Percentiles rank a stretch among this genome's conserved stretches.
Conservation (phyloP, 1,284 basidiomycete species). For the Ganoderma sinense region DNA sequence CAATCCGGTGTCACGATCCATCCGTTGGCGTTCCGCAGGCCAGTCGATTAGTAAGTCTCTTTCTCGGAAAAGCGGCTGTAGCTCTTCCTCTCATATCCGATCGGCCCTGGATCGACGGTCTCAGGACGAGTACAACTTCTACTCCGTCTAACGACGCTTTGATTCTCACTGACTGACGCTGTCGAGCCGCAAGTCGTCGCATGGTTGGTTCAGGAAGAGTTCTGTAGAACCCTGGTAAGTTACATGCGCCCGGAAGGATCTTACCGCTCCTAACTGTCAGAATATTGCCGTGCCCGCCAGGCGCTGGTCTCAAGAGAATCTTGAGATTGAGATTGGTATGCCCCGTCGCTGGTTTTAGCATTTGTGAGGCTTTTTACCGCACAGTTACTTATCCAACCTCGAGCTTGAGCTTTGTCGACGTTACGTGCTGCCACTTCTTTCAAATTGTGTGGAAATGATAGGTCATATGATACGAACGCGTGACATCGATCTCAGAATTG, state of each 20-base stretch:
- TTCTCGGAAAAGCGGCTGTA: background rate
- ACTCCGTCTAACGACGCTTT: background rate
- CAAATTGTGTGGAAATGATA: background rate
- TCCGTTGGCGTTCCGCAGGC: background rate
- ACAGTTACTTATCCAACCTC: background rate
- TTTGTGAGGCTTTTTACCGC: background rate
- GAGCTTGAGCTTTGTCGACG: slow-evolving; percentile 2
- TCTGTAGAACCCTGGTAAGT: no score
- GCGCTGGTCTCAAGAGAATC: background rate
- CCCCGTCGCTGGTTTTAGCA: background rate
- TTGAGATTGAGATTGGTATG: background rate
- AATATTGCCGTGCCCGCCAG: background rate
- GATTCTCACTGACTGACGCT: background rate
- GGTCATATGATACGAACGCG: background rate
- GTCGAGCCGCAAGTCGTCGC: background rate
- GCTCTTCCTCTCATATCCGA: background rate
- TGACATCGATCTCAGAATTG: background rate
- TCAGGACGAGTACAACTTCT: background rate
- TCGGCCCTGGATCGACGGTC: background rate
- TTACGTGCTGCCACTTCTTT: background rate
- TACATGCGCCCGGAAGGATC: slow-evolving; percentile 9
- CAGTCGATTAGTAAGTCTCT: background rate
- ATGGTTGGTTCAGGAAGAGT: background rate
- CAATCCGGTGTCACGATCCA: background rate
- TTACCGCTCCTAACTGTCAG: slow-evolving; percentile 3